These are phyloP conservation scores for Calonectria pteridis DNA, from an alignment of 2,329 filamentous ascomycete species.

Conservation along the genomic window DNA sequence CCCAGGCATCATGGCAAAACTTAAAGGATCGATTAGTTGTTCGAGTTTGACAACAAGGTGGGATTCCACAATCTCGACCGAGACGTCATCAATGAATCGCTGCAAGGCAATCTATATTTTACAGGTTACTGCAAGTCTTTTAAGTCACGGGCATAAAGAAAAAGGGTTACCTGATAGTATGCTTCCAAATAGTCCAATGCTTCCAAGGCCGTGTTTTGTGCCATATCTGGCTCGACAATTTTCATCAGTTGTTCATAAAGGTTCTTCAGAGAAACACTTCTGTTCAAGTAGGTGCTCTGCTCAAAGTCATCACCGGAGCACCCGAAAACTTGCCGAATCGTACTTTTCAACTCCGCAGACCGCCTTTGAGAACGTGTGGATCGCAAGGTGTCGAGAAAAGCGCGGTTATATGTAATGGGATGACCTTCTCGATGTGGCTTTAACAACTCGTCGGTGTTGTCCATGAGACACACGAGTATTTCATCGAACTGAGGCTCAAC, in stretches of 20 bases:
- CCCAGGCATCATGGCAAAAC: not conserved
- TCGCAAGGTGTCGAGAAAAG: conserved; percentile 56
- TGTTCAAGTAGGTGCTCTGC: conserved; percentile 2
- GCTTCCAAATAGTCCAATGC: conserved; percentile 54
- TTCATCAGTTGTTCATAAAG: not conserved
- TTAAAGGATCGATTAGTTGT: not conserved
- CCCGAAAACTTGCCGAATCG: not conserved
- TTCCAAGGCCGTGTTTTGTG: conserved; percentile 45
- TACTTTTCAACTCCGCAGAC: conserved; percentile 24
- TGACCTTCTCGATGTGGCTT: conserved; percentile 56
- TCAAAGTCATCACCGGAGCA: not conserved
- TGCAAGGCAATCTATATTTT: not conserved
- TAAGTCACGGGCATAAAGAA: not conserved
- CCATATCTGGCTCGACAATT: conserved; percentile 42
- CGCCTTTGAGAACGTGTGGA: conserved; percentile 29
- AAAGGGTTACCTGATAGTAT: conserved; percentile 54
- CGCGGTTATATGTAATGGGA: conserved; percentile 67
- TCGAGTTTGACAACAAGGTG: not conserved
- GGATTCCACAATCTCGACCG: not conserved
- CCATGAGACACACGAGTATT: conserved; percentile 46
- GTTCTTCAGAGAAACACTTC: not conserved
- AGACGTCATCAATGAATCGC: not conserved
- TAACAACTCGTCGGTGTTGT: conserved; percentile 60
- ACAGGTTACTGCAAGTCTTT: not conserved
- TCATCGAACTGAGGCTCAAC: conserved; percentile 35